These are phyloP conservation scores for Talaromyces pinophilus DNA, from an alignment of 2,329 filamentous ascomycete genomes.

Conservation along the genomic window DNA sequence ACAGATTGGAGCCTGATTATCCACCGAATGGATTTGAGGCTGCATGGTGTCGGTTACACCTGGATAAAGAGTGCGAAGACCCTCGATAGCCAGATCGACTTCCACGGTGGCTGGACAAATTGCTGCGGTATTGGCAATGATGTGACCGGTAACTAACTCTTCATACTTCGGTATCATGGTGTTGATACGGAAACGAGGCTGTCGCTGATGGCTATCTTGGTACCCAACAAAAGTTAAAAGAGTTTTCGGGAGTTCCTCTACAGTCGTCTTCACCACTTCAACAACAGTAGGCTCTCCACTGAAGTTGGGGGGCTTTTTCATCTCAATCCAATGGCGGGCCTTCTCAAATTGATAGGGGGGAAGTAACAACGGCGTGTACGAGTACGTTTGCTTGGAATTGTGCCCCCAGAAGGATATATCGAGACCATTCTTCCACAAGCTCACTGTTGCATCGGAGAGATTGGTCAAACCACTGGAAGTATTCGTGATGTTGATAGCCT, in stretches of 20 bases:
- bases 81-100: not conserved
- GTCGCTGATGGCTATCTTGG: conserved; percentile 9
- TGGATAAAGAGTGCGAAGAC: conserved; percentile 23
- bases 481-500: not conserved
- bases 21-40: conserved; percentile 35
- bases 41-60: conserved; percentile 21
- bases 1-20: conserved; percentile 36
- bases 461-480: not conserved
- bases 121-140: not conserved
- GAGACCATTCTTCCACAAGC: not conserved
- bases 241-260: conserved; percentile 22
- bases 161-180: conserved; percentile 23
- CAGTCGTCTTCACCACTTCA: not conserved
- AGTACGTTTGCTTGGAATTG: not conserved
- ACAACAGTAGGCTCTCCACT: not conserved
- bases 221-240: conserved; percentile 33
- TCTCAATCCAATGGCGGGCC: conserved; percentile 13
- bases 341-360: not conserved
- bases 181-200: not conserved
- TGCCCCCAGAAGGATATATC: not conserved
- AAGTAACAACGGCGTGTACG: not conserved
- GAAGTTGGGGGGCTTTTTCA: not conserved
- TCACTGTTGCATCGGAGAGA: conserved; percentile 13
- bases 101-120: not conserved
- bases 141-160: not conserved